These are phyloP conservation scores for Aureobasidium sp. DNA, from an alignment of 2,329 filamentous ascomycete species.

Conservation along the genomic window DNA sequence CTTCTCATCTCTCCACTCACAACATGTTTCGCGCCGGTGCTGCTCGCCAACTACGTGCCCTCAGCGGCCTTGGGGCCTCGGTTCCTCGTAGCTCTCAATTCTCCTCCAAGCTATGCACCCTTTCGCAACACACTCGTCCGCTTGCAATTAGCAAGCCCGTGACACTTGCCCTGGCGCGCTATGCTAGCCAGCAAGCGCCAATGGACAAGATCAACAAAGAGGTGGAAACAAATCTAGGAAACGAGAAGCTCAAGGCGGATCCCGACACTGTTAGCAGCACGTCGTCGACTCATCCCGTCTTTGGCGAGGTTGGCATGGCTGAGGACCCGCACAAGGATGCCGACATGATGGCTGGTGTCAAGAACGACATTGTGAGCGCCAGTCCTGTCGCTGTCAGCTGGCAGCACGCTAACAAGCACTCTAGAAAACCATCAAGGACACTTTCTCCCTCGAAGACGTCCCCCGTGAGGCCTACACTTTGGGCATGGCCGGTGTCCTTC, in stretches of 20 bases:
- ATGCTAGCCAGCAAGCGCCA: slow-evolving; percentile 21
- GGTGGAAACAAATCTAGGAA: slow-evolving; percentile 47
- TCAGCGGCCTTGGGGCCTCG: slow-evolving; percentile 25
- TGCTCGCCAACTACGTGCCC: slow-evolving; percentile 36
- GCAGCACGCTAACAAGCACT: slow-evolving; percentile 16
- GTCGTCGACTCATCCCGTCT: slow-evolving; percentile 43
- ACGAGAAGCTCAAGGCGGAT: slow-evolving; percentile 51
- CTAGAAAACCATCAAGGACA: slow-evolving; percentile 43
- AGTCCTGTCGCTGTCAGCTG: background rate
- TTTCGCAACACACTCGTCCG: slow-evolving; percentile 26
- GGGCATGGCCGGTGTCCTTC: slow-evolving; percentile 45
- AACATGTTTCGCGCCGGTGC: slow-evolving; percentile 40
- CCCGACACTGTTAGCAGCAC: slow-evolving; percentile 55
- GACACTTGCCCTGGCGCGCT: slow-evolving; percentile 22
- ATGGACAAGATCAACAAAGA: slow-evolving; percentile 48
- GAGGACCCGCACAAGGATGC: slow-evolving; percentile 29
- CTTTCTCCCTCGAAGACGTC: slow-evolving; percentile 41
- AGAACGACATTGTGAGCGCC: slow-evolving; percentile 28
- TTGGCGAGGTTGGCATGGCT: slow-evolving; percentile 32
- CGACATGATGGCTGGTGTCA: slow-evolving; percentile 43
- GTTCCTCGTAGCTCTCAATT: slow-evolving; percentile 25
- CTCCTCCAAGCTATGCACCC: slow-evolving; percentile 38
- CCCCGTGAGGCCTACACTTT: slow-evolving; percentile 44
- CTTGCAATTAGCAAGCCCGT: slow-evolving; percentile 30
- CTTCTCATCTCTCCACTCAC: background rate